Evolutionary conservation across 345 rosid genomes (phyloP).

Genomic region (Acer yangbiense): DNA sequence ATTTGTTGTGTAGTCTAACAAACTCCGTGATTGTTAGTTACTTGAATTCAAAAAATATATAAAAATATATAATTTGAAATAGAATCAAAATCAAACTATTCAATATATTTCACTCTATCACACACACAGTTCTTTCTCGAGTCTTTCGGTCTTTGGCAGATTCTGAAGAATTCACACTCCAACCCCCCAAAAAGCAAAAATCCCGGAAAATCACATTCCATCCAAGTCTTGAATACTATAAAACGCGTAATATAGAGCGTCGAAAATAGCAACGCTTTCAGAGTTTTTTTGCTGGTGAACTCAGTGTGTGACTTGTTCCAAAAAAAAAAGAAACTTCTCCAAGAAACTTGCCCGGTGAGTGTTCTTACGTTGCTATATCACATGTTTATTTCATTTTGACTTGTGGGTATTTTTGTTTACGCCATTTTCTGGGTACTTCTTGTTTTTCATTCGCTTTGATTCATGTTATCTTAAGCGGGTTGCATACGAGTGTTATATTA

Average conservation of each 20-base stretch:
- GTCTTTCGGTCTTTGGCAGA: constrained; percentile 18
- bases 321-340: neutral
- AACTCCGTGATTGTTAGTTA: neutral
- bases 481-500: constrained; percentile 6
- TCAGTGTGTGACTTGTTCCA: constrained; percentile 8
- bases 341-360: constrained; percentile 33
- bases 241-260: constrained; percentile 9
- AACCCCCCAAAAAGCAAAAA: neutral
- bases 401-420: constrained; percentile 28
- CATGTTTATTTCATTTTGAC: constrained; percentile 25
- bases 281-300: neutral
- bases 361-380: constrained; percentile 21
- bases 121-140: constrained; percentile 22
- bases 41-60: neutral
- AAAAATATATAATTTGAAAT: neutral
- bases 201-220: constrained; percentile 23
- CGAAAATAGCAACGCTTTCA: neutral
- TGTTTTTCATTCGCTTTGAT: neutral
- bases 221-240: constrained; percentile 3
- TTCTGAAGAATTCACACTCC: constrained; percentile 27
- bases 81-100: neutral
- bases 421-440: constrained; percentile 25
- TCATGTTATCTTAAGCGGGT: constrained; percentile 18
- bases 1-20: neutral
- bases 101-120: neutral